phyloP scores from a whole-genome alignment of 768 basidiomycete species.

The Leccinum disarticulatum region DNA sequence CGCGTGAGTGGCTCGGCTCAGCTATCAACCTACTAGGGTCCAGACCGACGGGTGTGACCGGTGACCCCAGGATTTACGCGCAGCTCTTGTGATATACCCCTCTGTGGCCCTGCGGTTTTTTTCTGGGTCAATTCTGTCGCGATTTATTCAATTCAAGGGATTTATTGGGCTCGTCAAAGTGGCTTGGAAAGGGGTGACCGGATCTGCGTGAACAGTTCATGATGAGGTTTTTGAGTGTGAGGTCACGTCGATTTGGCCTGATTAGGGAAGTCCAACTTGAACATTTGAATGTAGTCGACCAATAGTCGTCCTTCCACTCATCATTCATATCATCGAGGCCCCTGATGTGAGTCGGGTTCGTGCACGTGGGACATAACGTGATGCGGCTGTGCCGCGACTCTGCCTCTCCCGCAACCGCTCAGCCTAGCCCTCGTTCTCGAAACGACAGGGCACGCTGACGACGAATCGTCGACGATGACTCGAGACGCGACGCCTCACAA shows the following conservation, averaged over 20 bases:
- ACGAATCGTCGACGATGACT: no score
- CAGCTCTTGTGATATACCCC: constrained; percentile 18
- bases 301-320: neutral
- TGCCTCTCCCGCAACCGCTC: no score
- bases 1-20: constrained; percentile 13
- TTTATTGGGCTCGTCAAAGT: neutral
- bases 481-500: no score
- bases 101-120: neutral
- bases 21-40: neutral
- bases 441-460: no score
- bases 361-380: no score
- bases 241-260: constrained; percentile 15
- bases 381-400: no score
- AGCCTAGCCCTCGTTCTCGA: no score
- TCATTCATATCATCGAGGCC: neutral
- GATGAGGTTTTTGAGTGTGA: constrained; percentile 7
- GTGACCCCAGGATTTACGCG: neutral
- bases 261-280: constrained; percentile 10
- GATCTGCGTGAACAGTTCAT: neutral
- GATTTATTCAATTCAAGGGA: neutral
- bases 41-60: constrained; percentile 2
- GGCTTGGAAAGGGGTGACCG: constrained; percentile 3
- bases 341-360: neutral
- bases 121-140: neutral
- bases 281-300: constrained; percentile 2